Percentiles rank a stretch among this genome's conserved stretches.
Conservation (phyloP, 306 rosid genomes). For the Citrullus amarus region DNA sequence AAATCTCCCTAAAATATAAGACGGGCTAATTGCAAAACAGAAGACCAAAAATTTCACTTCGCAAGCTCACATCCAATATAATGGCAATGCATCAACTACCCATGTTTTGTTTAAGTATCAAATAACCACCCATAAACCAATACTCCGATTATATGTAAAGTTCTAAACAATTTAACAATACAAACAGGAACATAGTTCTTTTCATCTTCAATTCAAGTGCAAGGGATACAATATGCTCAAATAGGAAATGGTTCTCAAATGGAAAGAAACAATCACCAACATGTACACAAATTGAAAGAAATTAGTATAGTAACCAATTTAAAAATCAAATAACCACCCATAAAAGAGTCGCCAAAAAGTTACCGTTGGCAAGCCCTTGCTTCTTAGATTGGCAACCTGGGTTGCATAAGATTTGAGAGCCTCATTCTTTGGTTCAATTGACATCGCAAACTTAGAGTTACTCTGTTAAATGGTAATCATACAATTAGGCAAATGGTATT, state of each 20-base stretch:
- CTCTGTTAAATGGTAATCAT: constrained; percentile 37
- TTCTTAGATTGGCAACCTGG: constrained; percentile 50
- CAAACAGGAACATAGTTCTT: background rate
- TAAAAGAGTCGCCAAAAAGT: background rate
- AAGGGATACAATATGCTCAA: background rate
- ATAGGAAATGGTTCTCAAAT: background rate
- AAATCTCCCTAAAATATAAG: background rate
- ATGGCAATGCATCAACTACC: too few relatives aligned
- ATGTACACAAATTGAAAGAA: too few relatives aligned
- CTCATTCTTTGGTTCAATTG: constrained; percentile 72
- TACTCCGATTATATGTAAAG: background rate
- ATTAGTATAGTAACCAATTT: background rate
- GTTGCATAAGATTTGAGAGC: constrained; percentile 75
- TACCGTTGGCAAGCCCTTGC: constrained; percentile 91
- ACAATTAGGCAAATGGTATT: constrained; percentile 12
- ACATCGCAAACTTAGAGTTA: constrained; percentile 80
- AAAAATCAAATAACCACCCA: background rate
- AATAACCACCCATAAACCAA: too few relatives aligned
- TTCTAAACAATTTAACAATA: background rate
- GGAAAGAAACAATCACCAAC: background rate
- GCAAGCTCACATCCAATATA: background rate
- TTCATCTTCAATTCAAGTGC: background rate
- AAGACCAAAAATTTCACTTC: background rate
- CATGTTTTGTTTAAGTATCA: too few relatives aligned
- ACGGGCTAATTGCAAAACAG: background rate